Conservation (phyloP, 345 rosid species). For the Linum usitatissimum region DNA sequence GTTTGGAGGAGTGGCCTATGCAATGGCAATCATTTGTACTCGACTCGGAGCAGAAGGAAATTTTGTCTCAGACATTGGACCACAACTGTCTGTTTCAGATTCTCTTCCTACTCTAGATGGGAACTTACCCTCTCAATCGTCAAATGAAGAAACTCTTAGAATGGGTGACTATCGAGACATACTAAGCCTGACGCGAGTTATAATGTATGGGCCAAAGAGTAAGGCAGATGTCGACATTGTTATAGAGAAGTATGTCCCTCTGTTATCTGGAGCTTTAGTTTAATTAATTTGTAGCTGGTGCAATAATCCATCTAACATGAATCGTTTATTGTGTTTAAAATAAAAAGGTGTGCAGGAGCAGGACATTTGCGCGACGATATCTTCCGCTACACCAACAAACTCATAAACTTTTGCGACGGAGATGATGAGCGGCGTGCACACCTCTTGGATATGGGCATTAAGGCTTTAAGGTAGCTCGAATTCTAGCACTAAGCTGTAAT, state of each 20-base stretch:
- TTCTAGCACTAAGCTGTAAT: no score
- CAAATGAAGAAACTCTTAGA: slow-evolving; percentile 64
- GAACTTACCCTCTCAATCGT: slow-evolving; percentile 32
- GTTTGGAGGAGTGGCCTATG: slow-evolving; percentile 83
- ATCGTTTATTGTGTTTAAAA: slow-evolving; percentile 1
- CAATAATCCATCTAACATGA: background rate
- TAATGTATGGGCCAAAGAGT: slow-evolving; percentile 80
- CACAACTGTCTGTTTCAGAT: slow-evolving; percentile 23
- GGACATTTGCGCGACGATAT: slow-evolving; percentile 85
- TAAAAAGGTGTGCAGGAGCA: slow-evolving; percentile 73
- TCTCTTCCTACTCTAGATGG: slow-evolving; percentile 22
- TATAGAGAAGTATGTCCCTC: slow-evolving; percentile 43
- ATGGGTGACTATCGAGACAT: slow-evolving; percentile 98
- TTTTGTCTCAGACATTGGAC: slow-evolving; percentile 18
- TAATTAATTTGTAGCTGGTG: no score
- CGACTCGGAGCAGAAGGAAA: slow-evolving; percentile 51
- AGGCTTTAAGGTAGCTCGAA: slow-evolving; percentile 59
- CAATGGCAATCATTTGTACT: slow-evolving; percentile 80
- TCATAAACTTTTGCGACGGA: slow-evolving; percentile 31
- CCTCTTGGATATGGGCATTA: slow-evolving; percentile 69
- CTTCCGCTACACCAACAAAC: slow-evolving; percentile 54
- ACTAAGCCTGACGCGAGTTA: slow-evolving; percentile 89
- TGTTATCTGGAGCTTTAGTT: background rate
- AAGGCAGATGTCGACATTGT: slow-evolving; percentile 72
- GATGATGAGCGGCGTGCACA: slow-evolving; percentile 57